Evolutionary conservation across 768 basidiomycete genomes (phyloP), one percentile per base, ranked within the genome.

Genomic region (Wakefieldia striispora): DNA sequence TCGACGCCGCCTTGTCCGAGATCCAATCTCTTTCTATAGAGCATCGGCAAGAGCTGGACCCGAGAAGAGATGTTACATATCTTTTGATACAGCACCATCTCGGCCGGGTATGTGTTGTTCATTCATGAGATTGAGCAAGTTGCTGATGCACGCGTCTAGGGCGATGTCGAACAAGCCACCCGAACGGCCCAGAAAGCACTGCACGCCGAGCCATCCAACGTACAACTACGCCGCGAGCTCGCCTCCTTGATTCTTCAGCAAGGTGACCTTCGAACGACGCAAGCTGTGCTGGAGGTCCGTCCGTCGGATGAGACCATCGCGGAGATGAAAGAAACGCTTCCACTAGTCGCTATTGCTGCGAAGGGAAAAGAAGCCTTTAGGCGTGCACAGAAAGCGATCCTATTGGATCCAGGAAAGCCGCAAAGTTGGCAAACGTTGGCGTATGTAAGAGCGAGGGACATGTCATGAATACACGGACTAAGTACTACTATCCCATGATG

Each of bases 1-100:
- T 94, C 21, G 91, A 95, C 63, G 94, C 93, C 1, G 88, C 92
- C 0, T 70, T 95, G 12, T 84, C 88, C 0, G 93, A 97, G 64
- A 79, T 95, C 16, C 74, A 86, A 17, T 72, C 79, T 0, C 72
- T 93, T 20, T 80, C 91, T 0, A 61, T 84, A 16, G 83, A 91
- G 50, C 75, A 80, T 54, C 75, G 86, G 47, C 74, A 75, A 40
- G 67, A 75, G 34, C 76, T 88, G 45, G 94, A 95, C 68, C 84
- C 86, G 9, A 65, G 72, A 33, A 74, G 83, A 49, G 79, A 89
- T 53, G 83, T 90, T 29, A 77, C 84, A 38, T 81, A 86, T 63
- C 74, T 97, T 46, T 71, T 92, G 10, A 72, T 82, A 9, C 80
- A 86, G 55, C 83, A 93, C 59, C 75, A 85, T 60, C 78, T 94